A percentile compares a stretch with the other conserved stretches of the same genome.
phyloP scores from a whole-genome alignment of 1,139 yeast species.

The Lodderomyces theae region DNA sequence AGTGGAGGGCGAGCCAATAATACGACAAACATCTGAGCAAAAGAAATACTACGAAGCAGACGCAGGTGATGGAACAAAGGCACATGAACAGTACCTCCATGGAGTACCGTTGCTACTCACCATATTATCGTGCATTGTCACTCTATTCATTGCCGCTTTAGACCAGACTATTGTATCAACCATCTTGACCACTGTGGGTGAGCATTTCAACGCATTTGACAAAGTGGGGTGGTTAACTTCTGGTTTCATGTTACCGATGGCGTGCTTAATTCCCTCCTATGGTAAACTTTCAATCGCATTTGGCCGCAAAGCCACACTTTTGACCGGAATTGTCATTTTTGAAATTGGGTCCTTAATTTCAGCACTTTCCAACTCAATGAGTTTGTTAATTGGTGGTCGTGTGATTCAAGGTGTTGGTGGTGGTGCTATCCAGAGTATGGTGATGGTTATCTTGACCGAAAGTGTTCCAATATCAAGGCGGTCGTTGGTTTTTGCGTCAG shows the following conservation, averaged over 20 bases:
- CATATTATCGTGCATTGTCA: conserved; percentile 42
- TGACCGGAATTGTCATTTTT: conserved; percentile 52
- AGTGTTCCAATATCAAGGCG: conserved; percentile 59
- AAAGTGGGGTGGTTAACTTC: conserved; percentile 61
- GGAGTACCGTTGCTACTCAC: conserved; percentile 45
- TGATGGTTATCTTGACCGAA: conserved; percentile 58
- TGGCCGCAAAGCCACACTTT: conserved; percentile 55
- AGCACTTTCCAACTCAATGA: conserved; percentile 56
- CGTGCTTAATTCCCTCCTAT: conserved; percentile 57
- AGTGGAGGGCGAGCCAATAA: not conserved
- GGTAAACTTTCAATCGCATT: conserved; percentile 60
- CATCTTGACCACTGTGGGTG: conserved; percentile 53
- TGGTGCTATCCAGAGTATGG: conserved; percentile 63
- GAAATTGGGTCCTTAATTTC: conserved; percentile 62
- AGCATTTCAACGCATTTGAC: conserved; percentile 50
- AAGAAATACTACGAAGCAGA: conserved; percentile 36
- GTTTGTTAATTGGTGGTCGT: conserved; percentile 66
- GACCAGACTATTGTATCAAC: conserved; percentile 70
- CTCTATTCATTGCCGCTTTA: conserved; percentile 60
- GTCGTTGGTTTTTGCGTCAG: conserved; percentile 47
- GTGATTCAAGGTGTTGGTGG: conserved; percentile 74
- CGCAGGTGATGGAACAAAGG: conserved; percentile 58
- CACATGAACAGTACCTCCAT: conserved; percentile 45
- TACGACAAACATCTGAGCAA: not conserved
- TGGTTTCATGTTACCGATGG: conserved; percentile 59